Percentiles rank a stretch among this genome's conserved stretches.
phyloP scores from a whole-genome alignment of 1,139 yeast species.

The Lodderomyces parapsilosis region DNA sequence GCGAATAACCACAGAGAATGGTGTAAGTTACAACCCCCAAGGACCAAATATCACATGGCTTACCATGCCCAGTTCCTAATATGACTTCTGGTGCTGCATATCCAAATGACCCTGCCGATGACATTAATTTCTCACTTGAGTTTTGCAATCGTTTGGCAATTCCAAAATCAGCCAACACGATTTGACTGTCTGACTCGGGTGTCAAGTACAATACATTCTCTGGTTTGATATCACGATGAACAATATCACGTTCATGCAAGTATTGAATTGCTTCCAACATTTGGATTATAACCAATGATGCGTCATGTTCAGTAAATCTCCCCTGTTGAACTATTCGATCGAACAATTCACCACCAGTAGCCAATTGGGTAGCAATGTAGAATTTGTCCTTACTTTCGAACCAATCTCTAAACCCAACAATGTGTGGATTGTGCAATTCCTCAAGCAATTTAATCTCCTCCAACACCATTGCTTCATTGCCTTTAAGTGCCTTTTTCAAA shows the following conservation, averaged over 20 bases:
- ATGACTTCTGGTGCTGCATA: slow-evolving; percentile 94
- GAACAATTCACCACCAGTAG: slow-evolving; percentile 90
- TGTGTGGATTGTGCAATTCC: slow-evolving; percentile 71
- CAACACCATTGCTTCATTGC: slow-evolving; percentile 66
- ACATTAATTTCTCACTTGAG: slow-evolving; percentile 62
- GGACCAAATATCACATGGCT: slow-evolving; percentile 92
- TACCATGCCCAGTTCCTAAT: slow-evolving; percentile 76
- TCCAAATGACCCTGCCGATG: slow-evolving; percentile 89
- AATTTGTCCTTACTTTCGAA: slow-evolving; percentile 81
- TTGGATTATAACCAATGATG: slow-evolving; percentile 66
- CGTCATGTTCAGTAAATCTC: slow-evolving; percentile 81
- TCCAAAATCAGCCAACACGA: slow-evolving; percentile 91
- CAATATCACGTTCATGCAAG: slow-evolving; percentile 71
- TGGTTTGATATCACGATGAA: slow-evolving; percentile 89
- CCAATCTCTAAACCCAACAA: slow-evolving; percentile 83
- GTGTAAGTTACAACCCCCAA: slow-evolving; percentile 91
- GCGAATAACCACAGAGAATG: slow-evolving; percentile 87
- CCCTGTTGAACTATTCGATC: slow-evolving; percentile 79
- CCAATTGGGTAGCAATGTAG: slow-evolving; percentile 73
- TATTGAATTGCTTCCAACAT: slow-evolving; percentile 72
- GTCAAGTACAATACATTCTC: slow-evolving; percentile 76
- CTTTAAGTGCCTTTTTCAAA: slow-evolving; percentile 75
- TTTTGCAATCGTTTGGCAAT: slow-evolving; percentile 72
- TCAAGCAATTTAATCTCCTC: slow-evolving; percentile 74
- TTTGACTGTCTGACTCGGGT: slow-evolving; percentile 51